Conservation (phyloP, 495 filamentous ascomycete genomes). For the Cladorrhinum samala region DNA sequence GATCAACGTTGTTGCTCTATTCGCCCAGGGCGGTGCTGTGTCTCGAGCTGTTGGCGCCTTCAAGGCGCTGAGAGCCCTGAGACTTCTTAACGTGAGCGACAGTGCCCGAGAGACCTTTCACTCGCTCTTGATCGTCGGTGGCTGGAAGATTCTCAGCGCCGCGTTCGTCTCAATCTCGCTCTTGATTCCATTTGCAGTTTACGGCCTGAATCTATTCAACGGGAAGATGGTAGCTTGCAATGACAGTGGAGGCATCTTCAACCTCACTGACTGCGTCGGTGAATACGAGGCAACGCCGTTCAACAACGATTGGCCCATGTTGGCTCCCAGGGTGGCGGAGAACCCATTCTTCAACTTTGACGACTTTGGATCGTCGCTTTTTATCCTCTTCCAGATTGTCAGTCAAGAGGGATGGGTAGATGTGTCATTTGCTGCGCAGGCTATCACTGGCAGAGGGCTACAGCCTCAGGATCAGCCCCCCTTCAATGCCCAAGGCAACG, state of each 20-base stretch:
- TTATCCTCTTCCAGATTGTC: conserved; percentile 98
- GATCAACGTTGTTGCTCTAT: conserved; percentile 84
- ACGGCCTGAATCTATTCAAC: conserved; percentile 86
- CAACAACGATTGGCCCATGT: conserved; percentile 64
- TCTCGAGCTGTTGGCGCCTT: conserved; percentile 92
- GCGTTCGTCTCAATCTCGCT: conserved; percentile 92
- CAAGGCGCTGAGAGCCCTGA: conserved; percentile 91
- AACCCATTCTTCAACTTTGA: conserved; percentile 93
- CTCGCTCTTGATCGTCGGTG: conserved; percentile 86
- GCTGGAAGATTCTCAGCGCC: conserved; percentile 78
- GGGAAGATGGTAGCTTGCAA: conserved; percentile 78
- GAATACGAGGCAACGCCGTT: conserved; percentile 75
- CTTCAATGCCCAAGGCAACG: conserved; percentile 64
- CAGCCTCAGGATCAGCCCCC: conserved; percentile 60
- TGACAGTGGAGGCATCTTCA: conserved; percentile 52
- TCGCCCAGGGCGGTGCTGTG: conserved; percentile 70
- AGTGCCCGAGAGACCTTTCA: conserved; percentile 96
- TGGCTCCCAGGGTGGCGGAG: conserved; percentile 69
- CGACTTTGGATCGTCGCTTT: conserved; percentile 83
- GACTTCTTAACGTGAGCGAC: conserved; percentile 91
- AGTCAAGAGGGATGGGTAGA: conserved; percentile 97
- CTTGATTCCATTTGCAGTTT: conserved; percentile 93
- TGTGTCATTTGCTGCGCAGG: conserved; percentile 77
- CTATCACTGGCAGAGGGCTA: conserved; percentile 65
- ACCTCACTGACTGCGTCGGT: conserved; percentile 68